A percentile compares a stretch with the other conserved stretches of the same genome.
phyloP scores from a whole-genome alignment of 140 eudicot genomes.

The Stevia rebaudiana region DNA sequence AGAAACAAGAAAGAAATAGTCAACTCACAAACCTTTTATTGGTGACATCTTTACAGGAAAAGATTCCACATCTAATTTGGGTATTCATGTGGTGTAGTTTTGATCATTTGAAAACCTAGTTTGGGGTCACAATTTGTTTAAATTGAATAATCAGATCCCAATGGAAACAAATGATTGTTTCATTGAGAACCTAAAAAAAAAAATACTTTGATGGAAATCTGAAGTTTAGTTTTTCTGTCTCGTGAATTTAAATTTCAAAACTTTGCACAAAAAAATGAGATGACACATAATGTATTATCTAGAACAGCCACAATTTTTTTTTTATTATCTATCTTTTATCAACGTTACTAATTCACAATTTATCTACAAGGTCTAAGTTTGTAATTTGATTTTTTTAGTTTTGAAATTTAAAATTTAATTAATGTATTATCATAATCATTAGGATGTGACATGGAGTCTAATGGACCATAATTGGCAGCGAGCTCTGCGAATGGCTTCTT shows the following conservation, averaged over 20 bases:
- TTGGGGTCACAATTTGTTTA: neutral
- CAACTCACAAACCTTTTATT: neutral
- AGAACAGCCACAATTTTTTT: too few species aligned
- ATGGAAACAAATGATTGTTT: neutral
- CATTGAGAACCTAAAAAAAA: neutral
- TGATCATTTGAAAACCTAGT: neutral
- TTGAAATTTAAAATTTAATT: conserved; percentile 5
- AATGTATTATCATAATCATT: conserved; percentile 4
- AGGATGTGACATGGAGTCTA: conserved; percentile 44
- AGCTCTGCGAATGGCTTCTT: conserved; percentile 81
- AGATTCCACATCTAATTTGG: neutral
- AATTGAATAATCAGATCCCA: neutral
- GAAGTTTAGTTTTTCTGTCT: neutral
- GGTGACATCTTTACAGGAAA: neutral
- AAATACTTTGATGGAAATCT: neutral
- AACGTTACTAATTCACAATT: neutral
- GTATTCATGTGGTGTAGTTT: neutral
- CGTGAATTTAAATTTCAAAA: neutral
- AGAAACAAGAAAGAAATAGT: neutral
- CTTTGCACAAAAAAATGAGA: neutral
- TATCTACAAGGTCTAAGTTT: neutral
- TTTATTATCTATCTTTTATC: neutral
- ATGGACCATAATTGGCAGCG: conserved; percentile 76
- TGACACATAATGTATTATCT: neutral
- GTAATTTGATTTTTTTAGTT: conserved; percentile 2